Evolutionary conservation across 2,329 filamentous ascomycete species (phyloP).

Genomic region (Phoma sp.): DNA sequence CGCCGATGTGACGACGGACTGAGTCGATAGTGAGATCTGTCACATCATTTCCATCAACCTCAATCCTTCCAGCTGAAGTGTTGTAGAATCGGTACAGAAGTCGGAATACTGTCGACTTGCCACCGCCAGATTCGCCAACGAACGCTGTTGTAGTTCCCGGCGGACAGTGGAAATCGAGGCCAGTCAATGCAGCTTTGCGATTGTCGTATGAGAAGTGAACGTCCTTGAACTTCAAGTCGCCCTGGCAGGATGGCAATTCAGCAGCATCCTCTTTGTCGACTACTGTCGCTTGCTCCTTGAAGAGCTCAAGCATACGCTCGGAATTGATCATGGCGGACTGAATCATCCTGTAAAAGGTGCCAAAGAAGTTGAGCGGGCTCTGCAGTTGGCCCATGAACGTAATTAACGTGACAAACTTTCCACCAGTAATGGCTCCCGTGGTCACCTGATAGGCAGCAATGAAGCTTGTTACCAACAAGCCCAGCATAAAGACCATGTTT

Average conservation of each 20-base stretch:
- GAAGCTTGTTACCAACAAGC: conserved; percentile 71
- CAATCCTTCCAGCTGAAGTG: conserved; percentile 76
- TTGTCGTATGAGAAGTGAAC: conserved; percentile 91
- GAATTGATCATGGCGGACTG: conserved; percentile 98
- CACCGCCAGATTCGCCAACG: conserved; percentile 94
- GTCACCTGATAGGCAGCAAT: conserved; percentile 74
- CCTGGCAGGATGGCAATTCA: conserved; percentile 71
- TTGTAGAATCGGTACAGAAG: conserved; percentile 98
- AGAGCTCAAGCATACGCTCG: conserved; percentile 91
- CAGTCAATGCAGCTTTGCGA: conserved; percentile 81
- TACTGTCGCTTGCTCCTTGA: conserved; percentile 94
- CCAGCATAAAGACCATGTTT: conserved; percentile 67
- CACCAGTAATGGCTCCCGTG: conserved; percentile 64
- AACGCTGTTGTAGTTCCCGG: conserved; percentile 95
- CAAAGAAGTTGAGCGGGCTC: conserved; percentile 75
- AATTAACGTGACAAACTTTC: conserved; percentile 72
- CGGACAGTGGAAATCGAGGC: conserved; percentile 81
- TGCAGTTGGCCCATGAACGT: conserved; percentile 78
- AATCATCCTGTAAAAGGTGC: conserved; percentile 93
- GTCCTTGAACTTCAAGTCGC: conserved; percentile 84
- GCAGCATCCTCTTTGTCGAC: conserved; percentile 73
- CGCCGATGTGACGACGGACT: conserved; percentile 87
- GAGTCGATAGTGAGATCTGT: conserved; percentile 90
- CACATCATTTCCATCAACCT: conserved; percentile 83
- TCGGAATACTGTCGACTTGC: conserved; percentile 95